Evolutionary conservation across 805 yeast species (phyloP).

Genomic region (Scheffersomyces ergatensis): DNA sequence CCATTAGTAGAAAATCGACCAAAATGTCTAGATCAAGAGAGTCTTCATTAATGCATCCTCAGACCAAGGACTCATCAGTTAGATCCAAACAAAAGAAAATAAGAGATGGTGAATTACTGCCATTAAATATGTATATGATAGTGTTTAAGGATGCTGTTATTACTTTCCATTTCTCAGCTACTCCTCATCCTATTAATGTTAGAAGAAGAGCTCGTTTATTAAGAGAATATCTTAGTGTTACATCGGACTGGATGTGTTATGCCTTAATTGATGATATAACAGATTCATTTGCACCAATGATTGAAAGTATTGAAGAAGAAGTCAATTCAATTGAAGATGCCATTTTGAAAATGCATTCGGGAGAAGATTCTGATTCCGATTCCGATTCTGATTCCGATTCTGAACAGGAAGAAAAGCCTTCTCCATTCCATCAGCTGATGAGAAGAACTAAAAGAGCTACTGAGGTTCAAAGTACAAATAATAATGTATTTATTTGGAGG

Average conservation of each 20-base stretch:
- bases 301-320: conserved; percentile 89
- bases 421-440: conserved; percentile 14
- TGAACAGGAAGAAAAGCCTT: conserved; percentile 21
- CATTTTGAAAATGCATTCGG: conserved; percentile 81
- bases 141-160: conserved; percentile 89
- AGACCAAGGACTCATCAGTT: conserved; percentile 15
- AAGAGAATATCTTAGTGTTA: conserved; percentile 82
- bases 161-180: conserved; percentile 90
- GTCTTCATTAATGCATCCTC: conserved; percentile 6
- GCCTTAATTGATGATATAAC: conserved; percentile 96
- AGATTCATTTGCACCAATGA: conserved; percentile 96
- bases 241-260: conserved; percentile 96
- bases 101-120: conserved; percentile 65
- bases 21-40: conserved; percentile 2
- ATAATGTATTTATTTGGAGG: conserved; percentile 28
- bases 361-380: conserved; percentile 46
- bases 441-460: conserved; percentile 5
- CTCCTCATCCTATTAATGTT: conserved; percentile 95
- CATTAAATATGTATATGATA: conserved; percentile 88
- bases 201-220: conserved; percentile 87
- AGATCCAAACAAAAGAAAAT: conserved; percentile 28
- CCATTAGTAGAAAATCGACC: conserved; percentile 5
- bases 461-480: background rate
- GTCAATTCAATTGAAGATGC: conserved; percentile 94
- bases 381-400: conserved; percentile 27